phyloP scores from a whole-genome alignment of 2,329 filamentous ascomycete genomes.

The Penicillium hordei region DNA sequence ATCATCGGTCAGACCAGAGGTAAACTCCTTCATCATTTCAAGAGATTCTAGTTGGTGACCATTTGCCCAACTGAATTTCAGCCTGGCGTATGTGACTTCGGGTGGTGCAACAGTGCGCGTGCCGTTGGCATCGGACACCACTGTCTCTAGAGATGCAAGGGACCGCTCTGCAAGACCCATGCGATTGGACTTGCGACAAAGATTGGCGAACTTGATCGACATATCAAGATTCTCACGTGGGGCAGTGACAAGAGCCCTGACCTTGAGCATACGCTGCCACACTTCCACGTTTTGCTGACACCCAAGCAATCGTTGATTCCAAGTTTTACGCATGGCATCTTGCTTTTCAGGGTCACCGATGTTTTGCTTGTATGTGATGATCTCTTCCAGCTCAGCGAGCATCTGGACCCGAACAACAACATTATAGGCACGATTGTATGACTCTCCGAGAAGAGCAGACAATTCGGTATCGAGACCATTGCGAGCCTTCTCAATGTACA shows the following conservation, averaged over 20 bases:
- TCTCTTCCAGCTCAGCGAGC: conserved; percentile 96
- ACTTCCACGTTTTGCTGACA: conserved; percentile 97
- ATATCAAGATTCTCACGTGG: conserved; percentile 95
- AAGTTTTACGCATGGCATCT: conserved; percentile 85
- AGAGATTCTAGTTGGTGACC: conserved; percentile 66
- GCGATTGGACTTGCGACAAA: conserved; percentile 93
- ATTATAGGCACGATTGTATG: conserved; percentile 94
- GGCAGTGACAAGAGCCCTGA: conserved; percentile 86
- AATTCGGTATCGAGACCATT: conserved; percentile 95
- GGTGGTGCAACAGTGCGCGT: conserved; percentile 53
- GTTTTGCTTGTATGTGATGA: conserved; percentile 96
- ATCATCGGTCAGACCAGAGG: conserved; percentile 59
- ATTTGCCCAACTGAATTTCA: conserved; percentile 95
- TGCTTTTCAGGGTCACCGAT: conserved; percentile 77
- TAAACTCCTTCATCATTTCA: conserved; percentile 62
- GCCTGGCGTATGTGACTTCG: conserved; percentile 90
- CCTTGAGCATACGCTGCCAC: conserved; percentile 97
- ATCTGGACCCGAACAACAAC: conserved; percentile 99
- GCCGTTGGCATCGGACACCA: conserved; percentile 52
- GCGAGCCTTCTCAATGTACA: conserved; percentile 85
- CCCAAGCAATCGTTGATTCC: conserved; percentile 91
- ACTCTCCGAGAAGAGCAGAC: conserved; percentile 94
- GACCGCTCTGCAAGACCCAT: conserved; percentile 96
- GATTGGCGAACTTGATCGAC: conserved; percentile 99
- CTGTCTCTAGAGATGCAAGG: conserved; percentile 82